A percentile compares a stretch with the other conserved stretches of the same genome.
phyloP scores from a whole-genome alignment of 129 eudicot species.

The Gnaphalium uliginosum region DNA sequence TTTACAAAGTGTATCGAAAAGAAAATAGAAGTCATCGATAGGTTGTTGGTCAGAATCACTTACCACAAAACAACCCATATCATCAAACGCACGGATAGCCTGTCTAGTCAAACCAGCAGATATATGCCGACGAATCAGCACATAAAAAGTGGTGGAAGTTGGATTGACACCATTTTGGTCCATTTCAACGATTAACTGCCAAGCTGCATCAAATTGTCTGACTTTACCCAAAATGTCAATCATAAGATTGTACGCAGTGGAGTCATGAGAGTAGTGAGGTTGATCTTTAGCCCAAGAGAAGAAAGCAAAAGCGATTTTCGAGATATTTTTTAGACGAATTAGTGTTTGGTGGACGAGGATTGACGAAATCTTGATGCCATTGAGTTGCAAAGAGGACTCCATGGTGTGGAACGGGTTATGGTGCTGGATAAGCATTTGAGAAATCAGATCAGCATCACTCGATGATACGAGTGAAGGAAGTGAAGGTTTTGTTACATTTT shows the following conservation, averaged over 20 bases:
- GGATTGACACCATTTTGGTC: conserved; percentile 50
- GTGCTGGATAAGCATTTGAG: conserved; percentile 67
- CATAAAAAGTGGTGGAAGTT: conserved; percentile 55
- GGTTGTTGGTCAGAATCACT: conserved; percentile 32
- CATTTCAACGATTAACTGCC: conserved; percentile 76
- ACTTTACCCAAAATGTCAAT: conserved; percentile 63
- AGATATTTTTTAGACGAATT: conserved; percentile 62
- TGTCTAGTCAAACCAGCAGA: conserved; percentile 82
- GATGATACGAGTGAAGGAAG: conserved; percentile 60
- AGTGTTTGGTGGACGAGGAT: conserved; percentile 73
- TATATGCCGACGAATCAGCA: conserved; percentile 61
- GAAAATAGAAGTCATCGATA: conserved; percentile 37
- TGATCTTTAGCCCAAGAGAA: conserved; percentile 56
- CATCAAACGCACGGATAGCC: conserved; percentile 74
- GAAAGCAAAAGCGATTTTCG: conserved; percentile 81
- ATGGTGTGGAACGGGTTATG: conserved; percentile 91
- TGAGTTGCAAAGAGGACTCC: conserved; percentile 83
- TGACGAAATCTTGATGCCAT: conserved; percentile 54
- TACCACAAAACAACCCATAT: conserved; percentile 65
- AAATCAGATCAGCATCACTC: conserved; percentile 58
- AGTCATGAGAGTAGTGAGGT: conserved; percentile 35
- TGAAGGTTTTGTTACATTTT: conserved; percentile 36
- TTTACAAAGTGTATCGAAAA: conserved; percentile 85
- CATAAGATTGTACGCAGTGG: conserved; percentile 51
- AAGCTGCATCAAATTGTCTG: conserved; percentile 75